These are phyloP conservation scores for Annulohypoxylon bovei DNA, from an alignment of 495 filamentous ascomycete genomes.

Conservation along the genomic window DNA sequence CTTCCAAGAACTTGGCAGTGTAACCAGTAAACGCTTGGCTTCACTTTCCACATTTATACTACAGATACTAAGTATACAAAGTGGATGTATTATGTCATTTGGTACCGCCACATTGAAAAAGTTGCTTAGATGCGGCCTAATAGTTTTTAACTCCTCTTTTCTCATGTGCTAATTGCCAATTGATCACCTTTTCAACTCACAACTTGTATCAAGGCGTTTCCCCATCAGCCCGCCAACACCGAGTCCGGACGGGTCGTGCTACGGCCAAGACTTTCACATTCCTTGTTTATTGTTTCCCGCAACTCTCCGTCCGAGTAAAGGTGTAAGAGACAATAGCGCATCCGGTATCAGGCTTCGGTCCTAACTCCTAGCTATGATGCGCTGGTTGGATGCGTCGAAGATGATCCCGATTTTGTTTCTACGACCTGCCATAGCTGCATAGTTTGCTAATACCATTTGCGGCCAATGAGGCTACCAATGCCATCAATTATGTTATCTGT, in stretches of 20 bases:
- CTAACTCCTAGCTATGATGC: constrained; percentile 12
- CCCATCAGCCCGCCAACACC: not conserved
- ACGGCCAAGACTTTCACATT: constrained; percentile 35
- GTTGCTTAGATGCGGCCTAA: not conserved
- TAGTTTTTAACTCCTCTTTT: not conserved
- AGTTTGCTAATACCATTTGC: constrained; percentile 18
- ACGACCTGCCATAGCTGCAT: constrained; percentile 11
- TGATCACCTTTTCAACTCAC: not conserved
- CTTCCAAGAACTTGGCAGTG: constrained; percentile 38
- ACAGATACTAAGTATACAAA: not conserved
- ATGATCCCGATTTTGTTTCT: constrained; percentile 37
- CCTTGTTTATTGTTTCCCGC: constrained; percentile 14
- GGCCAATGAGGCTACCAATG: constrained; percentile 26
- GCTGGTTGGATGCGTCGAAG: constrained; percentile 21
- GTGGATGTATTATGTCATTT: constrained; percentile 2
- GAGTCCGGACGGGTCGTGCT: constrained; percentile 29
- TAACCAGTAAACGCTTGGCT: constrained; percentile 34
- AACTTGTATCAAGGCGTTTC: not conserved
- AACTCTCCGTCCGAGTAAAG: not conserved
- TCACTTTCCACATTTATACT: constrained; percentile 5
- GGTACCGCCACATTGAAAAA: not conserved
- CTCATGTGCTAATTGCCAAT: not conserved
- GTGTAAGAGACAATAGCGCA: not conserved
- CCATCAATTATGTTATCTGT: not conserved
- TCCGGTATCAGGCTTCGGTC: constrained; percentile 35